Evolutionary conservation across 768 basidiomycete species (phyloP).

Genomic region (Boletales sp.): DNA sequence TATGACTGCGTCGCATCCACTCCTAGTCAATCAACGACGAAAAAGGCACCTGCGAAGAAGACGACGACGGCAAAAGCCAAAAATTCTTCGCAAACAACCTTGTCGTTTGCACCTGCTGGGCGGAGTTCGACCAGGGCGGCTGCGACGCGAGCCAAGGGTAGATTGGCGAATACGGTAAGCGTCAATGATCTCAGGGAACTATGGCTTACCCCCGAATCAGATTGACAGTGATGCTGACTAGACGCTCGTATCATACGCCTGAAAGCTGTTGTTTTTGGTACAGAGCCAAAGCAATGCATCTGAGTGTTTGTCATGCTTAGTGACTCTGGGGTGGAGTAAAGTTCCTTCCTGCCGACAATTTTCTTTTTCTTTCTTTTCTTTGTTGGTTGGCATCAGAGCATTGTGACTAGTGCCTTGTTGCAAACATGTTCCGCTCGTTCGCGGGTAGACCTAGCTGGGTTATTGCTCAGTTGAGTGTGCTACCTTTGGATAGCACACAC

Average conservation of each 20-base stretch:
- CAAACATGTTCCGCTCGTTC: no score
- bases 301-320: no score
- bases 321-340: no score
- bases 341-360: no score
- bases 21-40: slow-evolving; percentile 36
- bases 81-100: slow-evolving; percentile 35
- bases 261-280: background rate
- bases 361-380: no score
- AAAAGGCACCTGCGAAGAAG: slow-evolving; percentile 55
- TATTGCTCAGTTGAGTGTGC: no score
- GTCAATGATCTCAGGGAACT: background rate
- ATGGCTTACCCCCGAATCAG: slow-evolving; percentile 1
- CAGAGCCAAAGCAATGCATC: background rate
- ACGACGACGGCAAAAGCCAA: slow-evolving; percentile 34
- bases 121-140: slow-evolving; percentile 60
- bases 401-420: no score
- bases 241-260: background rate
- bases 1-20: background rate
- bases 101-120: slow-evolving; percentile 62
- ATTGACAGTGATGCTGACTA: slow-evolving; percentile 28
- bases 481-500: no score
- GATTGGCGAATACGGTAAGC: slow-evolving; percentile 47
- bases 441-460: no score
- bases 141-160: slow-evolving; percentile 64
- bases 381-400: no score